Base-by-base conservation (phyloP, 345 rosid genomes). In the Eucalyptus globulus region DNA sequence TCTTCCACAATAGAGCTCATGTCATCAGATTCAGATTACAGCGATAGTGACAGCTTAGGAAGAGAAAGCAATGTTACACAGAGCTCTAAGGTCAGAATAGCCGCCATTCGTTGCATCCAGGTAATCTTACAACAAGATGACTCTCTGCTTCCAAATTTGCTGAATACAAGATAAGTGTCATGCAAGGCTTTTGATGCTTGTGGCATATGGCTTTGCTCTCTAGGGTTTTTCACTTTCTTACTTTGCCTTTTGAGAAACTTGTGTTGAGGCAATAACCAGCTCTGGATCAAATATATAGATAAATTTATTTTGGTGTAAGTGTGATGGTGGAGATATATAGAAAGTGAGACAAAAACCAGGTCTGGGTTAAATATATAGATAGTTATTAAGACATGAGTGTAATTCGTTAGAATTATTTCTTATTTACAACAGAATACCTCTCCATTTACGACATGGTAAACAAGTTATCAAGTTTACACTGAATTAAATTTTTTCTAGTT, bases 1-100 rank as follows among this genome's bases (percentile, higher is more conserved):
- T 90, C 94, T 93, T 92, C 90, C 87, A 88, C 80, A n/a, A 83
- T 90, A 49, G 96, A 95, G 91, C 89, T 92, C 86, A 50, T 91
- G 29, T 95, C 95, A 87, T 97, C 99, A 87, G 99, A 97, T 94
- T 97, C 99, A 37, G 99, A 97, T 90, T 95, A 93, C 90, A 97
- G 98, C 90, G 99, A 97, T 88, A 94, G 91, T 92, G 99, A 97
- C 90, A 94, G 94, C 83, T 92, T 94, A 51, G 86, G 86, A 87
- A 94, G 91, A 90, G 95, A 94, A 81, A 80, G 89, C 91, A 93
- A 93, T 88, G 87, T 89, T 90, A 89, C 90, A 87, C 92, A 91
- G 89, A 93, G 94, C 92, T 94, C 96, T 22, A 96, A 94, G 93
- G 97, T 97, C 90, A 95, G 99, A 92, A 93, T 95, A 90, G 95